Percentiles rank a stretch among this genome's conserved stretches.
phyloP scores from a whole-genome alignment of 2,329 filamentous ascomycete species.

The Cladophialophora carrionii region DNA sequence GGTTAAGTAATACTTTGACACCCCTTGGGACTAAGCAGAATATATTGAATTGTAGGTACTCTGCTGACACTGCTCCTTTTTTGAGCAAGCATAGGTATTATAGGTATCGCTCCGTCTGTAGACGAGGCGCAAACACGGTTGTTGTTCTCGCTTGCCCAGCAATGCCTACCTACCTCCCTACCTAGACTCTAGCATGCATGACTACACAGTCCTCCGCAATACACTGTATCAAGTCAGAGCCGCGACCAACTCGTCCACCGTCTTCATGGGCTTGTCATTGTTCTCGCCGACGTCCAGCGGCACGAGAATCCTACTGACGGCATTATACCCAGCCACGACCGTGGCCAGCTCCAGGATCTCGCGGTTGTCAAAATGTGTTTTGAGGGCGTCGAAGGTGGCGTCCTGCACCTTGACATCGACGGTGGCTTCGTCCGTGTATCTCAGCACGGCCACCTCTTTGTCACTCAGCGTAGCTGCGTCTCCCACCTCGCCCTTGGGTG shows the following conservation, averaged over 20 bases:
- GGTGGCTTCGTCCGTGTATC: slow-evolving; percentile 84
- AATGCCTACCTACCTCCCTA: not conserved
- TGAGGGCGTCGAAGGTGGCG: slow-evolving; percentile 66
- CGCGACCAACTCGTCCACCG: slow-evolving; percentile 17
- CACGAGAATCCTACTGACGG: slow-evolving; percentile 67
- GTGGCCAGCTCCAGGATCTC: slow-evolving; percentile 82
- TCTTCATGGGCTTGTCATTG: slow-evolving; percentile 39
- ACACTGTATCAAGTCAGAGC: not conserved
- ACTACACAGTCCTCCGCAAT: not conserved
- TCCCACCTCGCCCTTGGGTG: slow-evolving; percentile 39
- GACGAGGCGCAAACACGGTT: not conserved
- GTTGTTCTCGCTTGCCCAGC: not conserved
- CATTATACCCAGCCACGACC: slow-evolving; percentile 55
- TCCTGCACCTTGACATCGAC: slow-evolving; percentile 69
- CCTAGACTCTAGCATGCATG: not conserved
- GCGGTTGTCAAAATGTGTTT: slow-evolving; percentile 53
- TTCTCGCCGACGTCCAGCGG: slow-evolving; percentile 61
- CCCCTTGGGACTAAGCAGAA: not conserved
- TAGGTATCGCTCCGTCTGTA: not conserved
- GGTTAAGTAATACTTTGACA: too few species aligned
- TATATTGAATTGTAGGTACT: not conserved
- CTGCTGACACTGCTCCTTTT: not conserved
- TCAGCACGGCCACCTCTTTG: slow-evolving; percentile 68
- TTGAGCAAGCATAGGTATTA: too few species aligned
- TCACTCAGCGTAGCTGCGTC: slow-evolving; percentile 52